Evolutionary conservation across 148 eudicot genomes (phyloP).

Genomic region (Selenicereus undatus): DNA sequence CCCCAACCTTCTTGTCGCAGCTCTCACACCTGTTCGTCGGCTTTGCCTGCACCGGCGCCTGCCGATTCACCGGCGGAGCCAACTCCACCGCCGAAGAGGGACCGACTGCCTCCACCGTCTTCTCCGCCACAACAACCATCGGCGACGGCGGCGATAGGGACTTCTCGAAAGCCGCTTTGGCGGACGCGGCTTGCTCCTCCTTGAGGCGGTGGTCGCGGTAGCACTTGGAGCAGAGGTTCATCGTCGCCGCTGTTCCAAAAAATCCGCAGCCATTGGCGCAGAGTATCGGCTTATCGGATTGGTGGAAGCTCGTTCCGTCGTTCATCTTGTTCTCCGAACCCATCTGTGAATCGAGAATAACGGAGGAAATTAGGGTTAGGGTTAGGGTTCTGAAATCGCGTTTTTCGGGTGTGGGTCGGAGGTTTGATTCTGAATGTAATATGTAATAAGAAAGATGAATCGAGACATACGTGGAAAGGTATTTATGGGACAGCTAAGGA

Average conservation of each 20-base stretch:
- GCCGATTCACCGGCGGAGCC: background rate
- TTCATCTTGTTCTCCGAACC: slow-evolving; percentile 43
- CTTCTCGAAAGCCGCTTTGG: slow-evolving; percentile 33
- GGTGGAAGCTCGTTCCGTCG: slow-evolving; percentile 43
- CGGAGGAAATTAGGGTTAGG: background rate
- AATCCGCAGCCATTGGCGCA: slow-evolving; percentile 70
- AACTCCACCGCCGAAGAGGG: background rate
- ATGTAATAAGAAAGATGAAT: background rate
- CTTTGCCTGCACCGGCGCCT: background rate
- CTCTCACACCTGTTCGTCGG: slow-evolving; percentile 35
- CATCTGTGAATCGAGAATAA: slow-evolving; percentile 17
- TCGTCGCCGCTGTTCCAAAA: slow-evolving; percentile 53
- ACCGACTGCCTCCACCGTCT: background rate
- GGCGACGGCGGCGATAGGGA: slow-evolving; percentile 3
- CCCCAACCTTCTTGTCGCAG: slow-evolving; percentile 55
- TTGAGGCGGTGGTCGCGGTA: slow-evolving; percentile 31
- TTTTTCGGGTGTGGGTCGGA: background rate
- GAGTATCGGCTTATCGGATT: slow-evolving; percentile 40
- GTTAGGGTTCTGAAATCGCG: background rate
- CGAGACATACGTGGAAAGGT: background rate
- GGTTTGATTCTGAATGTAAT: background rate
- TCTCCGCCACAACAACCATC: background rate
- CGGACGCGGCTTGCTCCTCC: slow-evolving; percentile 40
- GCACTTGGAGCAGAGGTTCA: slow-evolving; percentile 60
- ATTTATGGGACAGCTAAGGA: background rate